phyloP scores from a whole-genome alignment of 2,329 filamentous ascomycete genomes.

The Blumeriella jaapii region DNA sequence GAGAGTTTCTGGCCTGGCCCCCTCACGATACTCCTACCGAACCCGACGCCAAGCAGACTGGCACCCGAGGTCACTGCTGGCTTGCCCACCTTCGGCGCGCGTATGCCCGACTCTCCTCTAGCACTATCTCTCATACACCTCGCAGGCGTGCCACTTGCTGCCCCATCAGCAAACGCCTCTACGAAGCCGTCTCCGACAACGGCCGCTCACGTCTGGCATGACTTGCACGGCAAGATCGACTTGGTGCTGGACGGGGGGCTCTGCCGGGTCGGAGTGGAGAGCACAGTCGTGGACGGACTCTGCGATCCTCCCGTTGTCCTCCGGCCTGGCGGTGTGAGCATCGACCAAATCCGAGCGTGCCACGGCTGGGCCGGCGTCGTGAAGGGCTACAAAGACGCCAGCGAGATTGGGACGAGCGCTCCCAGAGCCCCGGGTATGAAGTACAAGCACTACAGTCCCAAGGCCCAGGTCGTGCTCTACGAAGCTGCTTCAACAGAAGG shows the following conservation, averaged over 20 bases:
- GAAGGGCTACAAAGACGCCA: conserved; percentile 68
- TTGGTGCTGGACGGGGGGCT: conserved; percentile 81
- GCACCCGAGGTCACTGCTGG: conserved; percentile 89
- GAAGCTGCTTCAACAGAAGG: conserved; percentile 37
- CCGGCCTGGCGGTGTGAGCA: conserved; percentile 74
- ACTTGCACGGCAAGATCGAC: conserved; percentile 71
- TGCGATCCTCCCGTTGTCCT: conserved; percentile 71
- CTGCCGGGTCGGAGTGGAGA: conserved; percentile 86
- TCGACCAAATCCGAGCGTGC: conserved; percentile 64
- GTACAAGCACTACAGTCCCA: conserved; percentile 94
- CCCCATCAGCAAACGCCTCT: conserved; percentile 87
- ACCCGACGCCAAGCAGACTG: conserved; percentile 55
- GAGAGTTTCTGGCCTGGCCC: conserved; percentile 87
- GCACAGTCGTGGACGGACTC: conserved; percentile 89
- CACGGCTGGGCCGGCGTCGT: conserved; percentile 71
- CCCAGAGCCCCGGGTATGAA: conserved; percentile 96
- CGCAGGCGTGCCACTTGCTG: conserved; percentile 69
- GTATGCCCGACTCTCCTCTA: conserved; percentile 79
- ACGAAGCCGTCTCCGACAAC: conserved; percentile 87
- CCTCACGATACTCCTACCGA: conserved; percentile 77
- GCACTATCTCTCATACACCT: conserved; percentile 78
- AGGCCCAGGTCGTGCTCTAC: conserved; percentile 74
- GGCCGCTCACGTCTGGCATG: conserved; percentile 78
- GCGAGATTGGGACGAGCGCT: conserved; percentile 49
- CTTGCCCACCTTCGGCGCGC: conserved; percentile 72